Evolutionary conservation across 352 stramenopile genomes (phyloP), one percentile per base, ranked within the genome.

Genomic region (Phytophthora chlamydospora): DNA sequence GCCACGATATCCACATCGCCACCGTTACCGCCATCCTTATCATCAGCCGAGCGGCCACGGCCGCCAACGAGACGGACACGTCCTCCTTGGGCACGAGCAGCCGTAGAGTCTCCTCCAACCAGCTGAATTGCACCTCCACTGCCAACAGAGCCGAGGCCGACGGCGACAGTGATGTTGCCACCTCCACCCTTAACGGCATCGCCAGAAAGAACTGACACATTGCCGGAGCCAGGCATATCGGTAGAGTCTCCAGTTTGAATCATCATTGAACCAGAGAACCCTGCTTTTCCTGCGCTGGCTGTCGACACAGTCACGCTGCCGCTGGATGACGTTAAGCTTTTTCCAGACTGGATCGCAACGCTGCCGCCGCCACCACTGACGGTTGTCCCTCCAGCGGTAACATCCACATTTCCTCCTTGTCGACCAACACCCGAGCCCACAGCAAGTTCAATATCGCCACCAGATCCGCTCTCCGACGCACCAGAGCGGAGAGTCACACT

Each of bases 401-500:
- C 43, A 32, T 33, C 52, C 1, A 93, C 57, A 21, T 55, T 71
- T 39, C 85, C 85, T 40, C 85, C 87, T 45, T 71, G 65, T 13
- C 62, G 63, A 51, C 59, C 55, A 39, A 73, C 63, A 4, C 80
- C 82, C 8, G 54, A 52, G 2, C 87, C 87, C 29, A 92, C 82
- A 31, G 44, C 43, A 49, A 93, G n/a, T 16, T 50, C 47, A 33
- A 95, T 59, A 62, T 83, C 65, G 33, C 86, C 86, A 29, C 80
- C 78, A 47, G 66, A 73, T 32, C 85, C 87, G 31, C 51, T 48
- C 24, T 71, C 67, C 8, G 86, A 80, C 13, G 48, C 31, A 12
- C 88, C 90, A n/a, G 88, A 93, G 17, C 66, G 88, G 7, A 97
- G 49, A 33, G 73, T 80, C 31, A 97, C 70, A 4, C 62, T 54